A percentile compares a stretch with the other conserved stretches of the same genome.
These are phyloP conservation scores for Sanghuangporus baumii DNA, from an alignment of 1,284 basidiomycete species.

Conservation along the genomic window DNA sequence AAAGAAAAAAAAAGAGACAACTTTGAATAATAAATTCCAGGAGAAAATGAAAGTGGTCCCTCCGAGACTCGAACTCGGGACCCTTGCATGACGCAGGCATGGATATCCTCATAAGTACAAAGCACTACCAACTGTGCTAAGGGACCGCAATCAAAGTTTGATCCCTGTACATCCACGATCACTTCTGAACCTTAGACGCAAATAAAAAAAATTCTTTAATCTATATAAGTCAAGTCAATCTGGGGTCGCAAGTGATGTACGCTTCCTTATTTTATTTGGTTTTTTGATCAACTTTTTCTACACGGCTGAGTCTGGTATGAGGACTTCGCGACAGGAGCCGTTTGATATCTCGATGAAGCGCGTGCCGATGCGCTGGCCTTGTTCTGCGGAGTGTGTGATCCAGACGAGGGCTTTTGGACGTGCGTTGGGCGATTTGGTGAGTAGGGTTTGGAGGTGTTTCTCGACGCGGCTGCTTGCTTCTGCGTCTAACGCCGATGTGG, in stretches of 20 bases:
- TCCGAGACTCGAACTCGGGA: constrained; percentile 46
- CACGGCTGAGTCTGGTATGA: background rate
- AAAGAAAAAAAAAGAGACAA: too few species aligned
- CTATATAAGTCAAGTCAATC: background rate
- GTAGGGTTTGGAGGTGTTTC: constrained; percentile 41
- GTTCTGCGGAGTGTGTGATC: constrained; percentile 84
- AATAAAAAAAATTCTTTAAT: background rate
- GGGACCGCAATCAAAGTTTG: constrained; percentile 27
- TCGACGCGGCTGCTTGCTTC: constrained; percentile 63
- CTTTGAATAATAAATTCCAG: background rate
- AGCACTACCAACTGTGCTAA: constrained; percentile 46
- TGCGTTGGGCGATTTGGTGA: constrained; percentile 43
- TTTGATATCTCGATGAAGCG: constrained; percentile 40
- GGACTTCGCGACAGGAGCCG: constrained; percentile 7
- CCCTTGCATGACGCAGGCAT: constrained; percentile 33
- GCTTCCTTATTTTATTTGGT: background rate
- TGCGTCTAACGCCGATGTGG: constrained; percentile 82
- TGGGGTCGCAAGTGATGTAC: background rate
- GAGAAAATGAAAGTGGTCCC: constrained; percentile 32
- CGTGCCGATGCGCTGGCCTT: constrained; percentile 68
- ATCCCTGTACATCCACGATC: background rate
- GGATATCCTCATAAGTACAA: constrained; percentile 40
- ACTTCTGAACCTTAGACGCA: background rate
- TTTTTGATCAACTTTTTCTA: too few species aligned
- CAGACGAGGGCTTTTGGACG: constrained; percentile 72